Percentiles rank a stretch among this genome's conserved stretches.
These are phyloP conservation scores for Nicotiana obtusifolia DNA, from an alignment of 257 asterid species.

Conservation along the genomic window DNA sequence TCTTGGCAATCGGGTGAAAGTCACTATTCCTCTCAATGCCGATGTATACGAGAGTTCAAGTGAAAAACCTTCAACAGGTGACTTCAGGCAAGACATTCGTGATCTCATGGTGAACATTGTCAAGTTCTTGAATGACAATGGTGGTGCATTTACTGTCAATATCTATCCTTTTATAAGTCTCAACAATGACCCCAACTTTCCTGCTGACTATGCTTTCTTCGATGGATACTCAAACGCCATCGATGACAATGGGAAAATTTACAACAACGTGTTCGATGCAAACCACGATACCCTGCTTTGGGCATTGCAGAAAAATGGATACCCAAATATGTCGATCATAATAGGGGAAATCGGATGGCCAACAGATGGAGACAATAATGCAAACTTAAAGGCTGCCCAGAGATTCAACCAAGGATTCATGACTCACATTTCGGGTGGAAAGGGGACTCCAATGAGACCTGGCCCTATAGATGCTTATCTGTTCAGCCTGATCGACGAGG, in stretches of 20 bases:
- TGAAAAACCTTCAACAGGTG: conserved; percentile 57
- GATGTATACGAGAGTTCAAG: conserved; percentile 60
- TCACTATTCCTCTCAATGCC: conserved; percentile 65
- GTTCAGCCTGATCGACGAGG: conserved; percentile 72
- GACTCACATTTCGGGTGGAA: conserved; percentile 32
- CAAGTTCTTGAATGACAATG: conserved; percentile 45
- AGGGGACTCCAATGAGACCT: conserved; percentile 70
- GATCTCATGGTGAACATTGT: conserved; percentile 47
- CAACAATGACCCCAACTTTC: conserved; percentile 58
- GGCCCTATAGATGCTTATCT: conserved; percentile 64
- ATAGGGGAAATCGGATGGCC: conserved; percentile 90
- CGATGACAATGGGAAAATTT: conserved; percentile 46
- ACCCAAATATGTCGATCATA: conserved; percentile 41
- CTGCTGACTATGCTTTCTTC: conserved; percentile 68
- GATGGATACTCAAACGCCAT: conserved; percentile 54
- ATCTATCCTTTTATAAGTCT: conserved; percentile 82
- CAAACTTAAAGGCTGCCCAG: conserved; percentile 44
- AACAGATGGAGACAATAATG: conserved; percentile 55
- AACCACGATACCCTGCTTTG: conserved; percentile 64
- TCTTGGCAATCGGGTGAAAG: conserved; percentile 49
- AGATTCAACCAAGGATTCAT: conserved; percentile 69
- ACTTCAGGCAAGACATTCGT: conserved; percentile 50
- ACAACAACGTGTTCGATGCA: conserved; percentile 67
- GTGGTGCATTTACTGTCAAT: conserved; percentile 64
- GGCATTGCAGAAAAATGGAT: conserved; percentile 59